Base-by-base conservation (phyloP, 441 rosid species). In the Mallotus repandus region DNA sequence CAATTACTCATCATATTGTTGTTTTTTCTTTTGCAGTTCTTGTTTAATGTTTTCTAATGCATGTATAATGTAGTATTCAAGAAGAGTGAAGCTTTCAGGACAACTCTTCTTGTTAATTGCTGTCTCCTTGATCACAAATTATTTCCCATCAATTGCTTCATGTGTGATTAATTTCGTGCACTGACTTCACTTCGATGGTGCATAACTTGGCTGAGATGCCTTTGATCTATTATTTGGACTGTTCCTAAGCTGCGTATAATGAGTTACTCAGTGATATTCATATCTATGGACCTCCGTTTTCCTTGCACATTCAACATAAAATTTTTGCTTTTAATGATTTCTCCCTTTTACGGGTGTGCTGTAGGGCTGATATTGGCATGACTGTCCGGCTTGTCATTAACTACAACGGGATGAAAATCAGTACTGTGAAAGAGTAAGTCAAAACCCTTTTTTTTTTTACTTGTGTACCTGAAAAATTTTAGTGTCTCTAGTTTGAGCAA, bases 281-380 rank as follows among this genome's bases (percentile, higher is more conserved):
- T 53, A 69, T 56, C 65, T 61, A n/a, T 45, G 50, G 38, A 66
- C 66, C 35, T 43, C 55, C 52, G 21, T 56, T 55, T 67, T n/a
- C 49, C 19, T n/a, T 72, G 50, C 65, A 38, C 71, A 66, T 66
- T 62, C 52, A 63, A 35, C 74, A 14, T 15, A 50, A 19, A 59
- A 52, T 71, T 62, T 25, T 59, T 48, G 18, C 19, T 48, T 55
- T 66, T 60, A 16, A 49, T 12, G 13, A 43, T 7, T 41, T 66
- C 55, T 60, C 16, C 69, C 38, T 70, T 71, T 76, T 58, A 43
- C 78, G 74, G 50, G 66, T 62, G 10, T 74, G 54, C 69, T 83
- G 76, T 87, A 94, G 99, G 81, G 98, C 89, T 80, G 98, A 90
- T 76, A 85, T 94, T 68, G 82, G 81, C 58, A 94, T 94, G 99